Evolutionary conservation across 1,284 basidiomycete species (phyloP), one percentile per base, ranked within the genome.

Genomic region (Sparassis latifolia): DNA sequence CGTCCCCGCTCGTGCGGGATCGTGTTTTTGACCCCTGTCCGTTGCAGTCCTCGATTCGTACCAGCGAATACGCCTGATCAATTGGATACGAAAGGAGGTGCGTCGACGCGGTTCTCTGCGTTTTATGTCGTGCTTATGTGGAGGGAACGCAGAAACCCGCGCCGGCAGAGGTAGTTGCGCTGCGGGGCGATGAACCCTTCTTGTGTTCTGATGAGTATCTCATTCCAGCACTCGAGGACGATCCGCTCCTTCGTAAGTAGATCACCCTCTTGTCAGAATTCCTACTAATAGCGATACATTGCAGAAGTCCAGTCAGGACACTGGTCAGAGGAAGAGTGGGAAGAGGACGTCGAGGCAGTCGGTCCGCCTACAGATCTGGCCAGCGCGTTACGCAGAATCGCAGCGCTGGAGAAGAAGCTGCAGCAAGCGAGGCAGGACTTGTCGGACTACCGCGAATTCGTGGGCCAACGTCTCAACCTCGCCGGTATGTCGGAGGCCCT

Each of bases 211-310:
- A 97, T 59, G 78, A 80, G 49, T 89, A 89, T 61, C 78, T 97
- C 29, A 77, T 80, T 39, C 94, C 93, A 2, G 80, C 79, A 30
- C 58, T 95, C 42, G 82, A 88, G 57, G 85, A 93, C 58, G 94
- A 97, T 63, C 88, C 91, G 3, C 68, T 95, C 2, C 80, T 97
- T n/a, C 88, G 93, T 95, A 58, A 60, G 87, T 72, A 1, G 9
- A 39, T n/a, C 1, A 39, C 12, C 6, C 3, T 9, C 0, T n/a
- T 32, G 4, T 31, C 32, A 10, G 31, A 38, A 6, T 35, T 50
- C 28, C 42, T 49, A 35, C 48, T 33, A 46, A 20, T 12, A 5
- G 2, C 20, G 20, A 20, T 20, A 20, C 20, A 20, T 20, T 33
- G 3, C 60, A 86, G 84, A 84, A 57, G 62, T 82, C 43, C 75